These are phyloP conservation scores for Yamadazyma sp. DNA, from an alignment of 805 yeast genomes.

Conservation along the genomic window DNA sequence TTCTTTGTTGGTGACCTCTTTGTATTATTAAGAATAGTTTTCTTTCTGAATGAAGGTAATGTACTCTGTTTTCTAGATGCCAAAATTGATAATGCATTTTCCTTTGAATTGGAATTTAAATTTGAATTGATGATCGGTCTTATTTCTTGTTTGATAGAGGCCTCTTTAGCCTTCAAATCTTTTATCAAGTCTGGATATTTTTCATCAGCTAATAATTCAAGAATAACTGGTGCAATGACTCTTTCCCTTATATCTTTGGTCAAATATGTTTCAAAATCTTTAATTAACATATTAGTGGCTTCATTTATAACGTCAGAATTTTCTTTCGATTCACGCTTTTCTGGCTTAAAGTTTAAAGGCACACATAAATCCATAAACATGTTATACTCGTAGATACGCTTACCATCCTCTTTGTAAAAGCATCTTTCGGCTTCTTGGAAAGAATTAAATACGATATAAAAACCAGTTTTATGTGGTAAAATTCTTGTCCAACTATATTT, in stretches of 20 bases:
- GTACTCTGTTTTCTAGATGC: slow-evolving; percentile 16
- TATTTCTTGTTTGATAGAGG: slow-evolving; percentile 14
- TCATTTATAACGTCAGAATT: slow-evolving; percentile 45
- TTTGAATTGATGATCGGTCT: slow-evolving; percentile 12
- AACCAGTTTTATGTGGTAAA: slow-evolving; percentile 61
- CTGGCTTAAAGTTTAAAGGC: slow-evolving; percentile 39
- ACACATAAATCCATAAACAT: slow-evolving; percentile 58
- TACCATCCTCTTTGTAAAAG: slow-evolving; percentile 59
- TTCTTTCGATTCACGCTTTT: slow-evolving; percentile 11
- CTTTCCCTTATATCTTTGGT: slow-evolving; percentile 73
- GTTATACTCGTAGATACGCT: slow-evolving; percentile 43
- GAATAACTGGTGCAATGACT: slow-evolving; percentile 64
- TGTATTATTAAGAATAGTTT: slow-evolving; percentile 23
- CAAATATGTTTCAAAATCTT: slow-evolving; percentile 62
- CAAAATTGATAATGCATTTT: slow-evolving; percentile 24
- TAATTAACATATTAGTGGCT: slow-evolving; percentile 54
- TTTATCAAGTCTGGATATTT: slow-evolving; percentile 50
- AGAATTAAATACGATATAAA: slow-evolving; percentile 66
- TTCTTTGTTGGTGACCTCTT: slow-evolving; percentile 20
- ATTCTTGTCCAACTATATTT: slow-evolving; percentile 67
- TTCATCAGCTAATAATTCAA: slow-evolving; percentile 57
- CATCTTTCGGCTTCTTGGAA: slow-evolving; percentile 57
- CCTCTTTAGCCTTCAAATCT: slow-evolving; percentile 31
- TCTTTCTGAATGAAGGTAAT: slow-evolving; percentile 37
- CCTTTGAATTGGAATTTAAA: slow-evolving; percentile 17